Base-by-base conservation (phyloP, 768 basidiomycete species). In the Pisolithus tinctorius region DNA sequence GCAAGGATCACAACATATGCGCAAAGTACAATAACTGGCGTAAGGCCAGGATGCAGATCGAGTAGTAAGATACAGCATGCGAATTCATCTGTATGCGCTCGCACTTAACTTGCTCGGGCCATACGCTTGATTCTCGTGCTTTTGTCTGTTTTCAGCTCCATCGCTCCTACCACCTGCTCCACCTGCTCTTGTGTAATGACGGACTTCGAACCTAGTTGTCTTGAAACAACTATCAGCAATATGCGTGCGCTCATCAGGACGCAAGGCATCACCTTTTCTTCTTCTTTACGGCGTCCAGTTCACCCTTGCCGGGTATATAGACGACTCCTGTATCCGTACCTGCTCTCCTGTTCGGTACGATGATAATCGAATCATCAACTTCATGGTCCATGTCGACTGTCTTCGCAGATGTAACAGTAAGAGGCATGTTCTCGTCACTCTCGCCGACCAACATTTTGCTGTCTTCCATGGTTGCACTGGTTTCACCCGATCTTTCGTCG, bases 141-240 rank as follows among this genome's bases (percentile, higher is more conserved):
- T 31, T 55, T 48, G 42, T 52, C 55, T 30, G 62, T 45, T 26
- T 57, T 58, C 9, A 61, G 61, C 27, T 66, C 68, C 51, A 68
- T 64, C 38, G 59, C 66, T n/a, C 48, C 66, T 31, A 70, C 64
- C 2, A 68, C 69, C 39, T 50, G 62, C 51, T 79, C 80, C 41
- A 88, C 76, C 48, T 82, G 75, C 20, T 85, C 84, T 48, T 86
- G 83, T 0, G 80, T 86, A 45, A 84, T 68, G 23, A 83, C 62
- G 8, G 69, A 66, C 52, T 81, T 82, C 63, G 75, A 85, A 3
- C 75, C 76, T 16, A 83, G 62, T 63, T 74, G 71, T 55, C 82
- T 84, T 40, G 3, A 49, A 37, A 4, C 4, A 25, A 45, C 13
- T 26, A 53, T 34, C 13, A 51, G 53, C 46, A 27, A 38, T 2